Evolutionary conservation across 164 flowering plant genomes (phyloP), one percentile per base, ranked within the genome.

Genomic region (Chloranthus sessilifolius): DNA sequence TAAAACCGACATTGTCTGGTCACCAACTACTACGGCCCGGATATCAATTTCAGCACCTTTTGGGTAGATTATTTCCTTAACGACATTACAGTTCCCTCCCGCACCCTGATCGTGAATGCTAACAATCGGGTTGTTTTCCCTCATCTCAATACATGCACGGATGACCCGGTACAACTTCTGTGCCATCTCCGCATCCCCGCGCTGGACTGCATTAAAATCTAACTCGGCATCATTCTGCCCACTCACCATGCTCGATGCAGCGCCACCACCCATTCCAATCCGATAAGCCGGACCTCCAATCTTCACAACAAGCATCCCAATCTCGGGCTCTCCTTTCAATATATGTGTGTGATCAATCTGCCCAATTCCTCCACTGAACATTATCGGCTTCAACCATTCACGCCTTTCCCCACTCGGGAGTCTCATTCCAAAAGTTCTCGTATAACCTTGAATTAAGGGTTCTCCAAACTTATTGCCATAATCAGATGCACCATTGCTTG

Each of bases 71-170:
- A 91, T 91, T 55, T 91, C 96, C 72, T 91, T 88, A 3, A 91
- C 96, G 47, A 91, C 98, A 63, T 91, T 91, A 56, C 98, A 91
- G 59, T 91, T 91, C 10, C 98, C 98, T 40, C 98, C 98, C 31
- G 96, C 96, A 60, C 96, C 98, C 56, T 91, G 95, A 58, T 91
- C 98, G 54, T 91, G 98, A 56, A 91, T 91, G 73, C 96, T 91
- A 41, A 91, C 68, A 57, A 91, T 91, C 12, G 95, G 96, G 63
- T 91, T 91, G 2, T 72, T 55, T 66, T 88, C 88, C 47, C 88
- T 88, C 95, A 85, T 85, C 47, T 87, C 98, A 28, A 87, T 51
- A 62, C 98, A 91, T 3, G 96, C 80, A 59, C 95, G 95, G 27
- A 91, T 88, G 41, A 81, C 92, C 48, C 95, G 91, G 39, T 91